Base-by-base conservation (phyloP, 2,329 filamentous ascomycete genomes). In the Ophiostoma ulmi region DNA sequence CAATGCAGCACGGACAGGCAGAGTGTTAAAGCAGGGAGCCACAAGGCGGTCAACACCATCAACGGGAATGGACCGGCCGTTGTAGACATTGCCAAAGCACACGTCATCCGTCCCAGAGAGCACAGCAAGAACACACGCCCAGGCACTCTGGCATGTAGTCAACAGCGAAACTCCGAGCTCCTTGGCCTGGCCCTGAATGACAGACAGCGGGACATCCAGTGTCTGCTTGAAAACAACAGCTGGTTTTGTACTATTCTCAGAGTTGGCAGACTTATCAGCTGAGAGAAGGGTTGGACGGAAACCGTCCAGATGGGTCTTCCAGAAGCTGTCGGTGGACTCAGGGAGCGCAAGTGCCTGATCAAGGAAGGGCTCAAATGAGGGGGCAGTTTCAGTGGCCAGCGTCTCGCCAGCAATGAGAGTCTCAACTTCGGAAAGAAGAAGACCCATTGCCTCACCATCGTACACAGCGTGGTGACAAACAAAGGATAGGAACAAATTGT, bases 11-110 rank as follows among this genome's bases (percentile, higher is more conserved):
- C 92, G 86, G 1, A 93, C 77, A 0, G 94, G 93, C 14, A 97
- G 80, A 0, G 94, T 97, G 77, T 97, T 97, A 83, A 97, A 97
- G 77, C 93, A 97, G 0, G 94, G 94, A 0, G 92, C 93, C n/a
- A 96, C 86, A 6, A 97, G 85, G 4, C 84, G 82, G 52, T 94
- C 88, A 13, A 94, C 82, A 0, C 85, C 86, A 6, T 90, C 84
- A 2, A 94, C 78, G 0, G 87, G 80, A 11, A 92, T 77, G 0
- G 88, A 90, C 8, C 94, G 88, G 1, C 94, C 93, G 76, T 88
- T 94, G 70, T 94, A 85, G 2, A 97, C 90, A 75, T 92, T 95
- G 0, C 94, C 94, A 76, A 97, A 97, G 77, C 92, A 95, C 5
- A 97, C 76, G 75, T 97, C 93, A 0, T 81, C 77, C 5, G 81